Base-by-base conservation (phyloP, 805 yeast species). In the Candida vaughaniae region DNA sequence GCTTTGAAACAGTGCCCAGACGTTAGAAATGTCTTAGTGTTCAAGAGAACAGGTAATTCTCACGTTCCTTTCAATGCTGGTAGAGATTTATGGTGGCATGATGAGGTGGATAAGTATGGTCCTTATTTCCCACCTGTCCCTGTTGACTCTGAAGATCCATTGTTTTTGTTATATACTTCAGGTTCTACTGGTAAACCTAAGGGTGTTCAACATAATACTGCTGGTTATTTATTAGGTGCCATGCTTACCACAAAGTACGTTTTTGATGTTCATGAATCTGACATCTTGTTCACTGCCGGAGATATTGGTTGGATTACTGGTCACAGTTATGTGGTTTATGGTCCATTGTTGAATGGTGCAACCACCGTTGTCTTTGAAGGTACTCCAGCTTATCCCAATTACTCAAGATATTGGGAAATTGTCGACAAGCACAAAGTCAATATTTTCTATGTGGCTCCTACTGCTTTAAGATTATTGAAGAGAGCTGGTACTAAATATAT, bases 241-340 rank as follows among this genome's bases (percentile, higher is more conserved):
- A 79, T 88, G 38, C 70, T 90, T 60, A 86, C 97, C 36, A 85
- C 96, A 32, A 85, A 82, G 67, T 91, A 90, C 66, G 89, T 89
- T 31, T 91, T 93, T 62, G 98, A 95, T 62, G 80, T 93, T 33
- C 96, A 88, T 58, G 80, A 80, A 42, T 85, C 83, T 45, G 98
- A 93, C 63, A 74, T 85, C 29, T 66, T 91, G 44, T 91, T 93
- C 72, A 91, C 98, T 28, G 98, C 98, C 26, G 98, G 98, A 58
- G 98, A 93, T 61, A 88, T 93, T 39, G 98, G 99, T 59, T 93
- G 99, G 98, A 93, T 93, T 60, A 93, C 99, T 12, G 98, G 98
- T 51, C 99, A 93, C 65, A 85, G 97, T 7, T 93, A 91, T 59
- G 95, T 88, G 29, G 77, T 91, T 31, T 93, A 93, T 57, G 98